phyloP scores from a whole-genome alignment of 805 yeast species.

The Isabelozyma heimii region DNA sequence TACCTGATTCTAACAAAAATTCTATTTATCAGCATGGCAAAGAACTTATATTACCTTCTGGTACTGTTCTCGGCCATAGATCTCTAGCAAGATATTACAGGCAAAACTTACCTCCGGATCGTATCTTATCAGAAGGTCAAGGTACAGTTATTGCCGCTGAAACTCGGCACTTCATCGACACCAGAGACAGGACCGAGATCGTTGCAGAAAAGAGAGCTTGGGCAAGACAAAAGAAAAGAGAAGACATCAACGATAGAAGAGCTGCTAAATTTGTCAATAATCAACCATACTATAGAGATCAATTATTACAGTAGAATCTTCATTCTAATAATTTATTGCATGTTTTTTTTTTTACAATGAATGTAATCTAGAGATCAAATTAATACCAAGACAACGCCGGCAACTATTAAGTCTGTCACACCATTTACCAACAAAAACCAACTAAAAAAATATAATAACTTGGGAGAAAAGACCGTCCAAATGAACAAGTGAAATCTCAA shows the following conservation, averaged over 20 bases:
- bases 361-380: neutral
- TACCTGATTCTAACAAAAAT: slow-evolving; percentile 18
- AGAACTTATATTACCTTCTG: slow-evolving; percentile 42
- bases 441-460: slow-evolving; percentile 71
- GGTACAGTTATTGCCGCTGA: slow-evolving; percentile 50
- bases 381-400: slow-evolving; percentile 39
- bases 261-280: slow-evolving; percentile 72
- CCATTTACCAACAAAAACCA: slow-evolving; percentile 61
- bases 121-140: slow-evolving; percentile 44
- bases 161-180: slow-evolving; percentile 47
- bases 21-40: slow-evolving; percentile 33
- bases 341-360: neutral
- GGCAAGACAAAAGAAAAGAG: slow-evolving; percentile 51
- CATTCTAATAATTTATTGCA: neutral
- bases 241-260: slow-evolving; percentile 51
- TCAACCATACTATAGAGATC: slow-evolving; percentile 67
- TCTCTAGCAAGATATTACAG: slow-evolving; percentile 41
- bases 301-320: slow-evolving; percentile 26
- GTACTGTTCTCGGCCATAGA: slow-evolving; percentile 43
- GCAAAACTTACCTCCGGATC: slow-evolving; percentile 43
- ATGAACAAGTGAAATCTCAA: slow-evolving; percentile 85
- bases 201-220: slow-evolving; percentile 56
- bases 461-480: slow-evolving; percentile 98
- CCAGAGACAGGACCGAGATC: slow-evolving; percentile 37
- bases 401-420: slow-evolving; percentile 24